Conservation (phyloP, 1,284 basidiomycete species). For the Cryptococcus sp. region DNA sequence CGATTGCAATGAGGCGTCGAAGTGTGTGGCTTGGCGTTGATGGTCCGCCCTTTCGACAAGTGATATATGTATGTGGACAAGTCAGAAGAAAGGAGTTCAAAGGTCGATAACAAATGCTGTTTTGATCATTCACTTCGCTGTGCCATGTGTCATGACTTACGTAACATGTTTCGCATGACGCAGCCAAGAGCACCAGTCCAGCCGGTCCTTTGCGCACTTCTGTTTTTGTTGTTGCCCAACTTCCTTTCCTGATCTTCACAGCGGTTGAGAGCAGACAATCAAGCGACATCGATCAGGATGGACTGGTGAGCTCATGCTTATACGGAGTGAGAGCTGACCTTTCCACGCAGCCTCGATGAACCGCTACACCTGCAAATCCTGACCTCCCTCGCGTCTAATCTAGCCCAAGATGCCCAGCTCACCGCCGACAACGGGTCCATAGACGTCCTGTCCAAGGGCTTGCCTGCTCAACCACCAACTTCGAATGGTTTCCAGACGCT, state of each 20-base stretch:
- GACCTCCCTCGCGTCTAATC: constrained; percentile 41
- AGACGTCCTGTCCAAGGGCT: constrained; percentile 27
- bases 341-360: constrained; percentile 44
- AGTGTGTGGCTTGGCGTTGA: not conserved
- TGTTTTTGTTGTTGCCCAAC: too few relatives aligned
- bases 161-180: too few relatives aligned
- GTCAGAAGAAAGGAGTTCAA: constrained; percentile 1
- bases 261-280: too few relatives aligned
- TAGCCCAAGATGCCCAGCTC: constrained; percentile 20
- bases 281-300: constrained; percentile 22
- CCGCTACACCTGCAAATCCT: constrained; percentile 50
- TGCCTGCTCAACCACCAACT: constrained; percentile 11
- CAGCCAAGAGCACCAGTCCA: too few relatives aligned
- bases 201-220: too few relatives aligned
- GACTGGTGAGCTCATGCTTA: constrained; percentile 30
- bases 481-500: not conserved
- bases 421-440: constrained; percentile 14
- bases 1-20: not conserved
- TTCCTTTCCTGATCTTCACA: too few relatives aligned
- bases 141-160: too few relatives aligned
- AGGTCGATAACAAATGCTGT: too few relatives aligned
- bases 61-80: constrained; percentile 11
- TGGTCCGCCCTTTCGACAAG: not conserved
- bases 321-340: too few relatives aligned
- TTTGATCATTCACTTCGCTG: too few relatives aligned